Base-by-base conservation (phyloP, 805 yeast species). In the Yamadazyma scolyti region DNA sequence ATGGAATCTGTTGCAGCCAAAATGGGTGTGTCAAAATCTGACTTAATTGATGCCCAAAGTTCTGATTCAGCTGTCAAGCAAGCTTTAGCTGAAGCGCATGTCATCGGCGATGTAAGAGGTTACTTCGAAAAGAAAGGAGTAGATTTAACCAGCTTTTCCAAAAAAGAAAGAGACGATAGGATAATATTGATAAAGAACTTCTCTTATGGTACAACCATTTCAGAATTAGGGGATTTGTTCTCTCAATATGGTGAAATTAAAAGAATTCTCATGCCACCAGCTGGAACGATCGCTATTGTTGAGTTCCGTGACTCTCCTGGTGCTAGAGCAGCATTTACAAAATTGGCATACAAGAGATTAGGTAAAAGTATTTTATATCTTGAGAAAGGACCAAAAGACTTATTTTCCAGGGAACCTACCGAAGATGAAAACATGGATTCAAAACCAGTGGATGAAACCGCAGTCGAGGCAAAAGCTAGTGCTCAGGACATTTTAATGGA, bases 71-170 rank as follows among this genome's bases (percentile, higher is more conserved):
- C 96, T 1, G 97, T 93, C 9, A 86, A 89, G 53, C 97, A 89
- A 58, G 97, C 98, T 0, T 71, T 93, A 41, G 97, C 98, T 0
- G 98, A 93, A 62, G 94, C 97, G 2, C 93, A 88, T 50, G 96
- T 89, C 11, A 80, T 93, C 48, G 93, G 89, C 26, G 93, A 82
- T 56, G 95, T 93, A 9, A 75, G 96, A 50, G 76, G 77, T 45
- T 93, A 79, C 58, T 93, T 93, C 56, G 95, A 87, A 54, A 58
- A 66, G 15, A 81, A 81, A 51, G 95, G 95, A 20, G 85, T 93
- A 25, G 96, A 90, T 62, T 63, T 93, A 38, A 68, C 81, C 2
- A 71, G 77, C 20, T 90, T 93, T 51, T 62, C 61, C 28, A 67
- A 69, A 39, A 70, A 64, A 37, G 89, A 82, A 49, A 72, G 83